Percentiles rank a stretch among this genome's conserved stretches.
Conservation (phyloP, 148 eudicot species). For the Agrostemma githago region DNA sequence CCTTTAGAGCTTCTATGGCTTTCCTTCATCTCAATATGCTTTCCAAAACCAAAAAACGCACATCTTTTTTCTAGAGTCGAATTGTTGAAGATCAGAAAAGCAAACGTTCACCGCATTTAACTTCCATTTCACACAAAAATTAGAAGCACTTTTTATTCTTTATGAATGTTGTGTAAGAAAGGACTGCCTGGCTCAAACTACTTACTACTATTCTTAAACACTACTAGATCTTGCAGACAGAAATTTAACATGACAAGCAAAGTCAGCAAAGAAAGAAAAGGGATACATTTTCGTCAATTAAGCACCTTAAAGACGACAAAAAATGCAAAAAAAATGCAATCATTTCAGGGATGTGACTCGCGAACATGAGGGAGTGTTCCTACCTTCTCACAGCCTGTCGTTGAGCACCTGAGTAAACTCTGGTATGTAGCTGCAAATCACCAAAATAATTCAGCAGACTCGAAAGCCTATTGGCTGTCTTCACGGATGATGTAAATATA, state of each 20-base stretch:
- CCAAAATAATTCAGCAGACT: slow-evolving; percentile 62
- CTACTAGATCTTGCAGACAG: neutral
- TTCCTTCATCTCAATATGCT: neutral
- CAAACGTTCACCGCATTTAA: neutral
- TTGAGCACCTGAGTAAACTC: slow-evolving; percentile 82
- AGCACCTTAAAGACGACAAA: neutral
- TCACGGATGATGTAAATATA: slow-evolving; percentile 86
- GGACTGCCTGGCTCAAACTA: neutral
- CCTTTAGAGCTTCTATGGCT: too few species aligned
- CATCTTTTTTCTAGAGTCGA: neutral
- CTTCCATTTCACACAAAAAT: neutral
- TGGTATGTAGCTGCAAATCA: slow-evolving; percentile 61
- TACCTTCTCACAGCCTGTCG: slow-evolving; percentile 83
- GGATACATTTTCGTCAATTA: neutral
- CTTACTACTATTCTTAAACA: neutral
- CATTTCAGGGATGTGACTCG: neutral
- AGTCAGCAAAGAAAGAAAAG: neutral
- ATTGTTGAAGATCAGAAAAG: neutral
- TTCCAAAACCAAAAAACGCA: neutral
- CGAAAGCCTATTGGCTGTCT: slow-evolving; percentile 74
- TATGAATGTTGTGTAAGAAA: neutral
- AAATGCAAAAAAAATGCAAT: neutral
- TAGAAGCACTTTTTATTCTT: neutral
- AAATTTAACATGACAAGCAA: neutral
- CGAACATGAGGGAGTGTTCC: neutral